These are phyloP conservation scores for Hirsutella thompsonii DNA, from an alignment of 2,329 filamentous ascomycete species.

Conservation along the genomic window DNA sequence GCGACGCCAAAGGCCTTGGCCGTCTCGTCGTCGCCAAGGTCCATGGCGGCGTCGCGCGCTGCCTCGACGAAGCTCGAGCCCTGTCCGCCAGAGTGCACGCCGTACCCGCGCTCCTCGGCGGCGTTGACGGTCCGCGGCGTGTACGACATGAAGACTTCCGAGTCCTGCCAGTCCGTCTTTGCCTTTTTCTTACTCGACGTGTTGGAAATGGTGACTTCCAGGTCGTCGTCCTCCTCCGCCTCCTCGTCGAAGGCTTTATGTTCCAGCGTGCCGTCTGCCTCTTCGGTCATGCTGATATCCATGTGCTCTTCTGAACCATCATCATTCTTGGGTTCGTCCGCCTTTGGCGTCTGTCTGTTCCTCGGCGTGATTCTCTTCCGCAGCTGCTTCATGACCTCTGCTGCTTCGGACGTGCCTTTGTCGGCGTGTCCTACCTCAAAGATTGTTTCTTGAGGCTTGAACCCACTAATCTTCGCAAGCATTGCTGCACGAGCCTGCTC, in stretches of 20 bases:
- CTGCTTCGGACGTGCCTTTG: conserved; percentile 51
- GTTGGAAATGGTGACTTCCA: conserved; percentile 61
- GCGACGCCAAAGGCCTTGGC: conserved; percentile 69
- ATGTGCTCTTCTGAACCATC: conserved; percentile 12
- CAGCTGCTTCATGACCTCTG: conserved; percentile 63
- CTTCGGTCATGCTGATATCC: not conserved
- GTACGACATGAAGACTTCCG: conserved; percentile 95
- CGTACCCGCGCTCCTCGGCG: conserved; percentile 85
- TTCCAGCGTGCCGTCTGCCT: conserved; percentile 12
- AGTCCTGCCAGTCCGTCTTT: conserved; percentile 61
- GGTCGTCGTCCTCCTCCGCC: conserved; percentile 40
- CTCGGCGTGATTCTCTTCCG: conserved; percentile 55
- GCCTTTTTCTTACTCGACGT: conserved; percentile 33
- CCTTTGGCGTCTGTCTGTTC: conserved; percentile 27
- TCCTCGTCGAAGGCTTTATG: conserved; percentile 10
- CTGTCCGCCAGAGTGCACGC: conserved; percentile 72
- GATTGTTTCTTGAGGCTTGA: conserved; percentile 85
- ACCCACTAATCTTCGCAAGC: conserved; percentile 78
- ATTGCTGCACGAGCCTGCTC: conserved; percentile 72
- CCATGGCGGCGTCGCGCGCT: conserved; percentile 81
- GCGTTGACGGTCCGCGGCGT: conserved; percentile 67
- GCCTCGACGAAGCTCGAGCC: conserved; percentile 72
- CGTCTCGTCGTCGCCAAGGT: conserved; percentile 79
- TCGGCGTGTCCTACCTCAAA: conserved; percentile 79
- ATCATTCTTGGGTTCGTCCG: conserved; percentile 21